Conservation (phyloP, 306 rosid species). For the Medicago ruthenica region DNA sequence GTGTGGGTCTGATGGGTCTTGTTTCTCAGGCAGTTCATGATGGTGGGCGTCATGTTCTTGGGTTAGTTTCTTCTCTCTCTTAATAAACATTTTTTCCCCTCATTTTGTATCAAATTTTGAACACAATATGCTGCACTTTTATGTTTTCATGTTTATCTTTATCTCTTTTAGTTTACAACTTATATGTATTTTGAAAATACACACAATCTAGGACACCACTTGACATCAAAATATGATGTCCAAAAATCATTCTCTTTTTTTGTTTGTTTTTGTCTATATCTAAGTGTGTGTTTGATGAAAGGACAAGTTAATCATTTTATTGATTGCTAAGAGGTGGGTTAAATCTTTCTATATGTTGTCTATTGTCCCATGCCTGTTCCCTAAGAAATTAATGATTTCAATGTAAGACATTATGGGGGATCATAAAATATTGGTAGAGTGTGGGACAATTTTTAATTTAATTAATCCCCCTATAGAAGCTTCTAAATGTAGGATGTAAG, state of each 20-base stretch:
- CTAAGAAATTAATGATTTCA: constrained; percentile 39
- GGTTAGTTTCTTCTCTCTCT: constrained; percentile 61
- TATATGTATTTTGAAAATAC: too few species aligned
- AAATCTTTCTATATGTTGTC: constrained; percentile 27
- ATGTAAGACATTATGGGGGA: constrained; percentile 36
- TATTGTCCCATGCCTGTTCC: constrained; percentile 47
- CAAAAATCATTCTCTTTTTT: too few species aligned
- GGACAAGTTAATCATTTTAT: constrained; percentile 43
- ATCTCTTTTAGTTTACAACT: too few species aligned
- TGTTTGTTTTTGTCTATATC: not conserved
- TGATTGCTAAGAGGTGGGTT: constrained; percentile 37
- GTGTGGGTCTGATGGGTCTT: constrained; percentile 99
- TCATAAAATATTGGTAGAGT: constrained; percentile 48
- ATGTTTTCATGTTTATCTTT: too few species aligned
- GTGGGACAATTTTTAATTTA: constrained; percentile 26
- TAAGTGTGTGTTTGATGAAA: constrained; percentile 23
- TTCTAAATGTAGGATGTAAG: constrained; percentile 17
- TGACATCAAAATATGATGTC: too few species aligned
- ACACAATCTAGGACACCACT: too few species aligned
- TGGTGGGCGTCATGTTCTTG: constrained; percentile 99
- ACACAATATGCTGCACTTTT: too few species aligned
- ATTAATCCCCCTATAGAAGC: not conserved
- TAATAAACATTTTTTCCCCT: not conserved
- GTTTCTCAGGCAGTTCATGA: constrained; percentile 99
- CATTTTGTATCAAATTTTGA: too few species aligned